A percentile compares a stretch with the other conserved stretches of the same genome.
Evolutionary conservation across 2,329 filamentous ascomycete genomes (phyloP).

Genomic region (Ambrosiella cleistominuta): DNA sequence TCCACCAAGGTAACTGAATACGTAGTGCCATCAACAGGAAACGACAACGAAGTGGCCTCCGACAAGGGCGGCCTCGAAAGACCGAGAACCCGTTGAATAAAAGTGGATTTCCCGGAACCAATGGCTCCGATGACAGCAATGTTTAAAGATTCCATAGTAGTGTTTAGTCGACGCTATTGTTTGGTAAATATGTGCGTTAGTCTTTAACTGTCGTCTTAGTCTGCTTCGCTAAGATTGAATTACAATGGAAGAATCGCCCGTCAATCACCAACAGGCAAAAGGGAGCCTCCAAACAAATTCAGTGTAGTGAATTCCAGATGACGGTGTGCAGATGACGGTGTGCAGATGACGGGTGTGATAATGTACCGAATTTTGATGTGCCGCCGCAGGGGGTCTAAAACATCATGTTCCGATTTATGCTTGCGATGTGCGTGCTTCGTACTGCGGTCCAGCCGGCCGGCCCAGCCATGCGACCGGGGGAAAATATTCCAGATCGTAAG

Average conservation of each 20-base stretch:
- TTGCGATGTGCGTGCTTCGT: neutral
- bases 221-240: too few species aligned
- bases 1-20: constrained; percentile 46
- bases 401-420: neutral
- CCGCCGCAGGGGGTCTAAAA: neutral
- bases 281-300: too few species aligned
- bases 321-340: neutral
- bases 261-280: neutral
- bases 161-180: neutral
- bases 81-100: constrained; percentile 46
- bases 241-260: too few species aligned
- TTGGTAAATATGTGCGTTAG: neutral
- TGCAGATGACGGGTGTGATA: neutral
- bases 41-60: constrained; percentile 37
- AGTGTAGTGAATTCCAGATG: too few species aligned
- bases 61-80: constrained; percentile 34
- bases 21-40: constrained; percentile 38
- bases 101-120: constrained; percentile 50
- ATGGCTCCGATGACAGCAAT: constrained; percentile 49
- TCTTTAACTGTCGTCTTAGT: too few species aligned
- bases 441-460: neutral
- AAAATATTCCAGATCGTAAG: too few species aligned
- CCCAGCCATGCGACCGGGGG: too few species aligned
- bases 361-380: neutral
- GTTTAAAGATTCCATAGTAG: constrained; percentile 40